A percentile compares a stretch with the other conserved stretches of the same genome.
Evolutionary conservation across 2,329 filamentous ascomycete genomes (phyloP).

Genomic region (Nigrospora osmanthi): DNA sequence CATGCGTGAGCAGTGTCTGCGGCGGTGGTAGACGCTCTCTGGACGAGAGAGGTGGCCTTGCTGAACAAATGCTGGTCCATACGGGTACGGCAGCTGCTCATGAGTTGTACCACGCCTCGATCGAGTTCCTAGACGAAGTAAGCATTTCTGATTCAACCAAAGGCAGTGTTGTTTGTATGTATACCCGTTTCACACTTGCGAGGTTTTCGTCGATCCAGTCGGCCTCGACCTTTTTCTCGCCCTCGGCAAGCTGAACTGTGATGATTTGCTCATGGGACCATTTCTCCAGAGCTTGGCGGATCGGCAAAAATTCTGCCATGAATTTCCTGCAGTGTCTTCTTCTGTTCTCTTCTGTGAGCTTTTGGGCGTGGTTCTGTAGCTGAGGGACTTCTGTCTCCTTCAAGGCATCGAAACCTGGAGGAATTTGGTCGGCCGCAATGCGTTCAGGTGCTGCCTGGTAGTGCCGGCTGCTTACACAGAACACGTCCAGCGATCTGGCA

Average conservation of each 20-base stretch:
- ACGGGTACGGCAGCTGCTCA: neutral
- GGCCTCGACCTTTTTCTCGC: neutral
- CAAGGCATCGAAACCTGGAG: neutral
- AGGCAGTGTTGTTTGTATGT: no score
- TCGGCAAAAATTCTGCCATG: constrained; percentile 39
- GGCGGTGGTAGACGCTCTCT: neutral
- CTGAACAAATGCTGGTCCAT: neutral
- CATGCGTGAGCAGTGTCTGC: neutral
- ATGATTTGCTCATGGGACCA: constrained; percentile 6
- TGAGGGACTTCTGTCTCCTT: constrained; percentile 30
- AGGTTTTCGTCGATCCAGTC: neutral
- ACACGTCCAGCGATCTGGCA: constrained; percentile 49
- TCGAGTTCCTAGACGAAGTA: neutral
- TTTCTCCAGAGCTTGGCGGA: constrained; percentile 29
- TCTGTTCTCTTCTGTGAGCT: constrained; percentile 38
- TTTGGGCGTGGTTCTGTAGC: constrained; percentile 50
- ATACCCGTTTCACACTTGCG: neutral
- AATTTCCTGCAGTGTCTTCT: constrained; percentile 36
- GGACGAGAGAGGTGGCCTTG: neutral
- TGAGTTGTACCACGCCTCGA: neutral
- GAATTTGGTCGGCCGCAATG: constrained; percentile 38
- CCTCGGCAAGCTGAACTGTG: constrained; percentile 6
- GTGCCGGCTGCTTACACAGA: constrained; percentile 54
- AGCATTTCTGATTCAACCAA: neutral
- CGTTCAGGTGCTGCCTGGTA: constrained; percentile 55